Conservation (phyloP, 208 protist genomes). For the Porcisia deanei region DNA sequence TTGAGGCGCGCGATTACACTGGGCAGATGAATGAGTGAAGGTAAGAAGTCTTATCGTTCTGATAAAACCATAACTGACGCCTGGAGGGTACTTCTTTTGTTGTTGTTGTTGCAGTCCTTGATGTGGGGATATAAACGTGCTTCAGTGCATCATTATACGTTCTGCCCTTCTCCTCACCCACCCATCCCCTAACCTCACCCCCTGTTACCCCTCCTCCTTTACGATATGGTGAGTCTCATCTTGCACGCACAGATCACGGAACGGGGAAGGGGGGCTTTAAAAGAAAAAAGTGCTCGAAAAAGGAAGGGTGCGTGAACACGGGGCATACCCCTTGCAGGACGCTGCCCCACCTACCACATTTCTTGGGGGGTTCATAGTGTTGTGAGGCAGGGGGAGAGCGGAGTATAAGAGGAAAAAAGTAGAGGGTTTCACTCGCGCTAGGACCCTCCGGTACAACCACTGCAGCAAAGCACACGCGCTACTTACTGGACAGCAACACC, state of each 20-base stretch:
- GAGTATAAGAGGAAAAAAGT: not conserved
- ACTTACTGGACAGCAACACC: conserved; percentile 38
- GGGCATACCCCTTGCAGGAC: too few species aligned
- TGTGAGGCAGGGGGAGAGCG: too few species aligned
- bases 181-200: not conserved
- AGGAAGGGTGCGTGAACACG: too few species aligned
- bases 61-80: not conserved
- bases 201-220: not conserved
- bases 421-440: not conserved
- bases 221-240: too few species aligned
- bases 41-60: not conserved
- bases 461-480: not conserved
- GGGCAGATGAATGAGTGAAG: not conserved
- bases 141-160: not conserved
- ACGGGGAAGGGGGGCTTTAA: too few species aligned
- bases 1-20: not conserved
- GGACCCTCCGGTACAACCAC: not conserved
- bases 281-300: too few species aligned
- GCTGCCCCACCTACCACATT: too few species aligned
- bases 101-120: not conserved
- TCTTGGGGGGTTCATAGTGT: too few species aligned
- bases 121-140: not conserved
- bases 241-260: too few species aligned
- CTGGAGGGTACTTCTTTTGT: not conserved
- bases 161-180: not conserved